Evolutionary conservation across 345 rosid species (phyloP).

Genomic region (Sonneratia alba): DNA sequence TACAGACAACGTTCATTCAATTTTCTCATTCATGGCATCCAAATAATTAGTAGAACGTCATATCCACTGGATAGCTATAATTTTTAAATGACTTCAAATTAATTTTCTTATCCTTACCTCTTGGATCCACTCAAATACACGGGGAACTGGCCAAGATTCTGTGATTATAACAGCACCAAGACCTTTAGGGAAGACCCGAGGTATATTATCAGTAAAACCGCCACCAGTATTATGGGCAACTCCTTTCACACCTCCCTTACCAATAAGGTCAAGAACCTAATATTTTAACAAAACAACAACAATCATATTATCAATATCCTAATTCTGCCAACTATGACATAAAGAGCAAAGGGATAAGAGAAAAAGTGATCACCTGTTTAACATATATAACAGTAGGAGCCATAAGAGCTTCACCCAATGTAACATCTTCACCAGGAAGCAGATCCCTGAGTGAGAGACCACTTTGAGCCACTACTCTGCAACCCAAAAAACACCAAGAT

Average conservation of each 20-base stretch:
- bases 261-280: slow-evolving; percentile 69
- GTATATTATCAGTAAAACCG: slow-evolving; percentile 86
- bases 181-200: slow-evolving; percentile 73
- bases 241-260: slow-evolving; percentile 83
- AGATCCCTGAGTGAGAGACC: slow-evolving; percentile 52
- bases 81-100: neutral
- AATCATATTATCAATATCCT: neutral
- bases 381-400: slow-evolving; percentile 90
- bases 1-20: no score
- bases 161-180: slow-evolving; percentile 60
- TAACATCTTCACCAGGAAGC: slow-evolving; percentile 55
- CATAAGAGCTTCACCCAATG: slow-evolving; percentile 80
- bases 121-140: slow-evolving; percentile 82
- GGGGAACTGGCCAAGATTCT: slow-evolving; percentile 64
- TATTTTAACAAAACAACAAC: neutral
- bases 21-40: no score
- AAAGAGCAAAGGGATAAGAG: neutral
- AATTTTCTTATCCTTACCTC: slow-evolving; percentile 33
- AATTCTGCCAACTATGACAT: neutral
- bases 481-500: neutral
- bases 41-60: no score
- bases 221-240: slow-evolving; percentile 92
- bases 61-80: no score
- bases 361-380: slow-evolving; percentile 48
- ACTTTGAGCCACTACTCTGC: slow-evolving; percentile 61